Conservation (phyloP, 2,329 filamentous ascomycete species). For the Cryoendolithus antarcticus region DNA sequence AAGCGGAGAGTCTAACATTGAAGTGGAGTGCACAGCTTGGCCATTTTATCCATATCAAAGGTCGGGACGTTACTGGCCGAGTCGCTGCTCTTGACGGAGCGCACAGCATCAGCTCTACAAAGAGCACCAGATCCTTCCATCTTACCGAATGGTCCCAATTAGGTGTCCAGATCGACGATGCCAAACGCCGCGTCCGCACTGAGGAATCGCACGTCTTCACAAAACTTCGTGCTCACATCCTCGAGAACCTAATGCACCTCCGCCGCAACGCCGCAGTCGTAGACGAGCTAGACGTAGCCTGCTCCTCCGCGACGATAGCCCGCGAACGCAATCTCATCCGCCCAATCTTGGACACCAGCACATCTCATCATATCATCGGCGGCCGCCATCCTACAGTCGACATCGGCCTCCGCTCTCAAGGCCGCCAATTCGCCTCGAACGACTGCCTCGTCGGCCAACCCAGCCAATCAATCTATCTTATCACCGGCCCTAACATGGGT, state of each 20-base stretch:
- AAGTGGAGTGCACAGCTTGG: conserved; percentile 80
- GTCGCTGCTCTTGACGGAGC: conserved; percentile 32
- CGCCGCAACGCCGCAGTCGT: conserved; percentile 82
- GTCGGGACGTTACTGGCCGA: conserved; percentile 50
- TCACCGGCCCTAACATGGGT: conserved; percentile 90
- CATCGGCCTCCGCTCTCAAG: conserved; percentile 63
- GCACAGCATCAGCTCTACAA: conserved; percentile 60
- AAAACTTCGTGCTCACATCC: conserved; percentile 60
- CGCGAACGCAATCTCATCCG: conserved; percentile 60
- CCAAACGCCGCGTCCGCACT: conserved; percentile 61
- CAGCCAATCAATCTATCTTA: conserved; percentile 55
- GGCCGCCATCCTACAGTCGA: conserved; percentile 91
- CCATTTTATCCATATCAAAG: conserved; percentile 82
- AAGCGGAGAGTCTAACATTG: conserved; percentile 51
- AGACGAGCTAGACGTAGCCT: conserved; percentile 83
- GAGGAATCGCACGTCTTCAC: conserved; percentile 78
- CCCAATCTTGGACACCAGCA: conserved; percentile 54
- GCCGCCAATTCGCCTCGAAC: conserved; percentile 71
- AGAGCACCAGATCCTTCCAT: conserved; percentile 75
- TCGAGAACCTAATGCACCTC: conserved; percentile 71
- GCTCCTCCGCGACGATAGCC: conserved; percentile 72
- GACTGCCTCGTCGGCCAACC: conserved; percentile 74
- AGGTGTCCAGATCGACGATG: conserved; percentile 66
- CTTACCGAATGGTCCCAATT: conserved; percentile 72
- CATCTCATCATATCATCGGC: conserved; percentile 62